Base-by-base conservation (phyloP, 345 rosid species). In the Brassica cretica region DNA sequence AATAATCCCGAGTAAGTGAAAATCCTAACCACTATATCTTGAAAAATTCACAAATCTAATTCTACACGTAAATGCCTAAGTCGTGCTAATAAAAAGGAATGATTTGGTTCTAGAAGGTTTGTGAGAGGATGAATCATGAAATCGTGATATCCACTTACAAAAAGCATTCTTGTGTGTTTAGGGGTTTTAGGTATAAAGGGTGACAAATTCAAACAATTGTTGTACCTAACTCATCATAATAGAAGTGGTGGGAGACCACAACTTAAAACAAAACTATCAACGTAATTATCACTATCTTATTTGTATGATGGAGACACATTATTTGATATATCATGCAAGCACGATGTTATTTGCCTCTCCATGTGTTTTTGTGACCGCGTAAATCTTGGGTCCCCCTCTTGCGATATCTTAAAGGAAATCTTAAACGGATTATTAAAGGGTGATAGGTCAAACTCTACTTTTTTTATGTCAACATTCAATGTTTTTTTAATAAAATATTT, bases 1-100 rank as follows among this genome's bases (percentile, higher is more conserved):
- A 79, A 80, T n/a, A 71, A 49, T 30, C 90, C 88, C 12, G 60
- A 78, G 97, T 92, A 84, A 86, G 90, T 11, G n/a, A 41, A 4
- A 49, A 27, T 39, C 66, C 5, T 51, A 73, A 73, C 78, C 60
- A 73, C 74, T 79, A 59, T 46, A 73, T 79, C 78, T 73, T 60
- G 56, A 76, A 27, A 76, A 78, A 11, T 10, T 29, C 8, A 46
- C 62, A 59, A 56, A 39, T 11, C 5, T 55, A 37, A 37, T 24
- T 25, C 58, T 16, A 39, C 61, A 68, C 68, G 68, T 59, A 29
- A 21, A 60, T 30, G 68, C 59, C 68, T 29, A 44, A 44, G 51
- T 70, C 64, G 64, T 70, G 74, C 74, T 56, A 32, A 70, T 15
- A 9, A 60, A 72, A 72, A 39, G 7, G 37, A 33, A 49, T 2